phyloP scores from a whole-genome alignment of 2,329 filamentous ascomycete genomes.

The Mycosphaerella sp. region DNA sequence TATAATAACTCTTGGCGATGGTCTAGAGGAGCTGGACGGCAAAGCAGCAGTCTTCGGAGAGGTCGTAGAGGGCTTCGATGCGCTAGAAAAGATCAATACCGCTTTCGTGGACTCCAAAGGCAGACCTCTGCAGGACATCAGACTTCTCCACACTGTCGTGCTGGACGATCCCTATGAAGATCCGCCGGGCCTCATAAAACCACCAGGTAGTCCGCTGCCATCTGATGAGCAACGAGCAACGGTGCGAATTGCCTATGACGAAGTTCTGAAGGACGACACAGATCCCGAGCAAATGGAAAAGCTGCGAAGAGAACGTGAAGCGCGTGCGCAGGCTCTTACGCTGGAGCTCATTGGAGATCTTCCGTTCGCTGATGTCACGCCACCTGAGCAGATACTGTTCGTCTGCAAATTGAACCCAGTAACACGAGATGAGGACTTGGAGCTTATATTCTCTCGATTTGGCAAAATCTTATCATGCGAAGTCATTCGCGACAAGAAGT shows the following conservation, averaged over 20 bases:
- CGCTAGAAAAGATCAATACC: constrained; percentile 84
- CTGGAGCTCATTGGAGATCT: constrained; percentile 97
- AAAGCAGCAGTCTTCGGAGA: constrained; percentile 94
- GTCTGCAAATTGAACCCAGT: constrained; percentile 98
- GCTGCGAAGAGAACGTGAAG: constrained; percentile 77
- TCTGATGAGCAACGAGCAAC: constrained; percentile 82
- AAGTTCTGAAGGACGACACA: constrained; percentile 67
- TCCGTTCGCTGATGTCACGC: constrained; percentile 94
- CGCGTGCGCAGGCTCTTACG: constrained; percentile 85
- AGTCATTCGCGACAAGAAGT: constrained; percentile 88
- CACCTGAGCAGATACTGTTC: constrained; percentile 94
- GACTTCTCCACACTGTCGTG: constrained; percentile 85
- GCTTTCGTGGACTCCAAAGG: constrained; percentile 82
- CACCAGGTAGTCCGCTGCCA: constrained; percentile 71
- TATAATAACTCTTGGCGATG: constrained; percentile 81
- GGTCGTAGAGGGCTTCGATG: constrained; percentile 93
- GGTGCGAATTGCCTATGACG: constrained; percentile 85
- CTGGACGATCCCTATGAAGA: constrained; percentile 91
- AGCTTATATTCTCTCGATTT: constrained; percentile 95
- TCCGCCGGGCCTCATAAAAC: constrained; percentile 67
- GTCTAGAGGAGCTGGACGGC: constrained; percentile 83
- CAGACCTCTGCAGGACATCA: constrained; percentile 85
- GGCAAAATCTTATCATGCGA: constrained; percentile 93
- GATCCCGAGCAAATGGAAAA: constrained; percentile 77
- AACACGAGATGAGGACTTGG: constrained; percentile 86